Evolutionary conservation across 2,329 filamentous ascomycete genomes (phyloP), one percentile per base, ranked within the genome.

Genomic region (Stemphylium vesicarium): DNA sequence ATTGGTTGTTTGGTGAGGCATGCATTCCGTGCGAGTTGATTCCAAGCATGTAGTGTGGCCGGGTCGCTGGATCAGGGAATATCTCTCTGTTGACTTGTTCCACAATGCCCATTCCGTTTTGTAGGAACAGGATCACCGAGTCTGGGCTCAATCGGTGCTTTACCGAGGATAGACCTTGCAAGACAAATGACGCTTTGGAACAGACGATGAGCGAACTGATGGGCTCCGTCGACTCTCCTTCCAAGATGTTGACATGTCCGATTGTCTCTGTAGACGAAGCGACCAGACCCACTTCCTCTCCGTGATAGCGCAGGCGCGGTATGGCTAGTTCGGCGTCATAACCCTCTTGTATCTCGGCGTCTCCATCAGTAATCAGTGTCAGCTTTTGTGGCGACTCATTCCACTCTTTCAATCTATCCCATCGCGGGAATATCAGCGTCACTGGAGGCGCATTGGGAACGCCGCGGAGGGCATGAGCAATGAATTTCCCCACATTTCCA

Each of bases 51-150:
- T 96, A 96, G 50, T 85, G 85, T 2, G 95, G 95, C 22, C 90
- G 83, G 0, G 78, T 80, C 0, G 77, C 72, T 0, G 84, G 80
- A 57, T 93, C 84, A 0, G 85, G 82, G 63, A 96, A 97, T 24
- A 96, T 74, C 10, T 82, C 75, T 31, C 82, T 76, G 65, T 91
- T 92, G 36, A 97, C 82, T 43, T 87, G 83, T 43, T 98, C 92
- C n/a, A 92, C 81, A 1, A 92, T 79, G 0, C 95, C 94, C 75
- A 98, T 85, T 1, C 93, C 92, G 59, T 94, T 90, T 52, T 92
- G 89, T 51, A 96, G 74, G 50, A 96, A 84, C 55, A 90, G 86
- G 7, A 96, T 83, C 0, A 91, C 90, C 1, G 89, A 91, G 24
- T 85, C 78, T 2, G 83, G 79, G 38, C 84, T 81, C n/a, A 96